phyloP scores from a whole-genome alignment of 2,329 filamentous ascomycete species.

The Bisporella sp. region DNA sequence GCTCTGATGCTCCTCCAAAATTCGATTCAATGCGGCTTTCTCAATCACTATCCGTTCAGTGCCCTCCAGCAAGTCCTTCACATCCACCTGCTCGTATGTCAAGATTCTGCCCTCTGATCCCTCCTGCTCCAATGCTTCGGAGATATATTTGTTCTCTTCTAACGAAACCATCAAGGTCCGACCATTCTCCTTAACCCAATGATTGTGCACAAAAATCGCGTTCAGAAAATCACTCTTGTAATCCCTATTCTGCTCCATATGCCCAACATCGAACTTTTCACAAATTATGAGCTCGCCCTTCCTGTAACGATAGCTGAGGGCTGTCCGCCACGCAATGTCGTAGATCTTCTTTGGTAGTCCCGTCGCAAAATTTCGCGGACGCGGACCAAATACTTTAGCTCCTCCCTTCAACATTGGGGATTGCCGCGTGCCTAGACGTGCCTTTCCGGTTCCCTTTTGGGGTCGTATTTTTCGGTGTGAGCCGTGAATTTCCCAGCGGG shows the following conservation, averaged over 20 bases:
- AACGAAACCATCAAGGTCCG: constrained; percentile 71
- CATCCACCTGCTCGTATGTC: constrained; percentile 74
- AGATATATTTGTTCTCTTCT: constrained; percentile 53
- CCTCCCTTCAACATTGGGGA: constrained; percentile 78
- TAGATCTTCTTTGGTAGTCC: constrained; percentile 83
- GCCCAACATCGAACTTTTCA: constrained; percentile 34
- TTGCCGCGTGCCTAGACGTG: constrained; percentile 75
- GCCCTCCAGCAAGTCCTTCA: constrained; percentile 81
- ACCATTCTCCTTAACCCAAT: constrained; percentile 60
- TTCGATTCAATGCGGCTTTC: constrained; percentile 66
- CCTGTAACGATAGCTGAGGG: constrained; percentile 83
- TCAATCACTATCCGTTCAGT: constrained; percentile 82
- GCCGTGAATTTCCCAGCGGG: constrained; percentile 74
- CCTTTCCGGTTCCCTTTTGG: constrained; percentile 80
- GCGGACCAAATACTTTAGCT: constrained; percentile 84
- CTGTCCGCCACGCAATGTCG: constrained; percentile 90
- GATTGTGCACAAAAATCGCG: constrained; percentile 63
- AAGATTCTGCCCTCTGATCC: constrained; percentile 63
- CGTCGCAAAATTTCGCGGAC: constrained; percentile 85
- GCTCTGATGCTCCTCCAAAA: constrained; percentile 67
- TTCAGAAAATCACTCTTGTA: constrained; percentile 50
- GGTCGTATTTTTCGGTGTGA: constrained; percentile 73
- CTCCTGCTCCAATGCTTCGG: constrained; percentile 56
- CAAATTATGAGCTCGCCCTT: constrained; percentile 82
- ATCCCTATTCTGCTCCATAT: neutral